phyloP scores from a whole-genome alignment of 2,329 filamentous ascomycete species.

The Cladobotryum mycophilum region DNA sequence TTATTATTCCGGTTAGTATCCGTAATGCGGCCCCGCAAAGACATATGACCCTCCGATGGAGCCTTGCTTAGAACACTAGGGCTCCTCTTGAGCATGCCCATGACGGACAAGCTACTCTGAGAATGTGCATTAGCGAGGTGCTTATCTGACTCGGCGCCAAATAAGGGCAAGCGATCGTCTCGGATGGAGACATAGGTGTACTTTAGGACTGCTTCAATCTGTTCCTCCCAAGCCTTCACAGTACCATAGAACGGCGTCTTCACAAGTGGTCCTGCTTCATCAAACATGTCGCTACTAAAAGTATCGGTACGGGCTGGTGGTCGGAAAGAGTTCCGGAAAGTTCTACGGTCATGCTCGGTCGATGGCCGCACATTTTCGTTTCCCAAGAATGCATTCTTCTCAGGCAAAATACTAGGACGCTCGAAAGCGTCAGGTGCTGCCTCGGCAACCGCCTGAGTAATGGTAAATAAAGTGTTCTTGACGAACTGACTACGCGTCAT shows the following conservation, averaged over 20 bases:
- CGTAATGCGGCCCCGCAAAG: slow-evolving; percentile 61
- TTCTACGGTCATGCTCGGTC: slow-evolving; percentile 33
- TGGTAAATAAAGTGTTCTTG: slow-evolving; percentile 91
- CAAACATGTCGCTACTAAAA: slow-evolving; percentile 33
- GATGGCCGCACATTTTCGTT: slow-evolving; percentile 28
- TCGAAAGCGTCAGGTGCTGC: slow-evolving; percentile 63
- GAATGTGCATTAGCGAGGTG: slow-evolving; percentile 32
- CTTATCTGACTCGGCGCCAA: slow-evolving; percentile 57
- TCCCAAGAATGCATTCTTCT: slow-evolving; percentile 28
- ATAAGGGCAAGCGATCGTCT: slow-evolving; percentile 77
- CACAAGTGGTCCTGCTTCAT: slow-evolving; percentile 69
- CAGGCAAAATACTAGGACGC: slow-evolving; percentile 49
- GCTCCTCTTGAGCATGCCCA: slow-evolving; percentile 71
- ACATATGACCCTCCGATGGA: slow-evolving; percentile 72
- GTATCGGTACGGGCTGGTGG: slow-evolving; percentile 43
- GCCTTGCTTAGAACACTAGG: slow-evolving; percentile 91
- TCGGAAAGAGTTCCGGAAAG: slow-evolving; percentile 44
- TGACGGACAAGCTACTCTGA: slow-evolving; percentile 64
- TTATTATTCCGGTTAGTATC: slow-evolving; percentile 50
- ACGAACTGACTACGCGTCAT: slow-evolving; percentile 95
- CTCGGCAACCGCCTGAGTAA: slow-evolving; percentile 69
- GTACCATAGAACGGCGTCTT: slow-evolving; percentile 69
- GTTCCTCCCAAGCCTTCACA: slow-evolving; percentile 75
- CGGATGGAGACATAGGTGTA: slow-evolving; percentile 88
- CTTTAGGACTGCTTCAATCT: slow-evolving; percentile 86